Base-by-base conservation (phyloP, 345 rosid species). In the Theobroma cacao region DNA sequence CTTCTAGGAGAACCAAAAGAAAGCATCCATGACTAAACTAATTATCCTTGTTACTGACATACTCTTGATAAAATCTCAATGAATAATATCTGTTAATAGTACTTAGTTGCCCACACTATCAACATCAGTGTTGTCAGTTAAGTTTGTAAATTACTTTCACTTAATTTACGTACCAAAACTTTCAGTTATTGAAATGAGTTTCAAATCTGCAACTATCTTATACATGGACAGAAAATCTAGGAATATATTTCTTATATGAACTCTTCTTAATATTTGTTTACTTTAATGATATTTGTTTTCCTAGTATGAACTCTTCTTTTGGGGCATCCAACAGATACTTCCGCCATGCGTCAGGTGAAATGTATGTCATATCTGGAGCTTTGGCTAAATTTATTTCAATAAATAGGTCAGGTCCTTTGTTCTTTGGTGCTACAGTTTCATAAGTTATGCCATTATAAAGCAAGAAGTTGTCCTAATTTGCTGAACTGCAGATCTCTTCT, bases 261-360 rank as follows among this genome's bases (percentile, higher is more conserved):
- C n/a, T n/a, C n/a, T n/a, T n/a, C n/a, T n/a, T n/a, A n/a, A n/a
- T n/a, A n/a, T n/a, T 30, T 47, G 11, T 47, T 18, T 24, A 41
- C 53, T 17, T 47, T 45, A 26, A 15, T 47, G 74, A 43, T 68
- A 26, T 14, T 43, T 45, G 53, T 6, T 67, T 43, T 41, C 52
- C 31, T 24, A 0, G 1, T 45, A 43, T 45, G 55, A 33, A 43
- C 22, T 1, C 14, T 31, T 31, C 24, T 14, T 81, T 62, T 41
- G 7, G 17, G 65, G 47, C 20, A 18, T 79, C 62, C 67, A 52
- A 82, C 89, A 93, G 95, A 86, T 91, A 93, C 84, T 90, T 90
- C 59, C 85, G 92, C 63, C 90, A 93, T 86, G 95, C 95, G 33
- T 93, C 92, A 28, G 92, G 94, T 70, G 95, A 93, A 88, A 89